Evolutionary conservation across 176 grass and related monocot genomes (phyloP), one percentile per base, ranked within the genome.

Genomic region (Oryza australiensis): DNA sequence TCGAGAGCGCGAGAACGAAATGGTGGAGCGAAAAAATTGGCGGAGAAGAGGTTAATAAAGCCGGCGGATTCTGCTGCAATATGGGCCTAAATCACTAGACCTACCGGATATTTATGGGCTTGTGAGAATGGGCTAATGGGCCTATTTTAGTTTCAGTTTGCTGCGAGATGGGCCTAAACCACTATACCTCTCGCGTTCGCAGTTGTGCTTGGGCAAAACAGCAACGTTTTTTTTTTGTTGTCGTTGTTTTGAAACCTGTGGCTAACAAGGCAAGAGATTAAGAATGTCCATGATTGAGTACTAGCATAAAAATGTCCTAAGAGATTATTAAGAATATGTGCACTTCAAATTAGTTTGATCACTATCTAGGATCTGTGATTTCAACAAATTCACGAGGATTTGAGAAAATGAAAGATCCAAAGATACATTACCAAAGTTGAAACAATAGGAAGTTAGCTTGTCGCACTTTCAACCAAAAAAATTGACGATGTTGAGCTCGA

Each of bases 1-100:
- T 8, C 35, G 65, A 63, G 51, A 5, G 41, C 70, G 81, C 70
- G 41, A 74, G 30, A 37, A 51, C 29, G 59, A 35, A 82, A 49
- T 5, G 8, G 27, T 20, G 40, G 53, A n/a, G 2, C 48, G n/a
- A 78, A 45, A 42, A 1, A 2, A 4, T 75, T 75, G 29, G 28
- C 18, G 22, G 49, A 14, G 5, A 5, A 60, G 22, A 4, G 8
- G 3, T 5, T 51, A 20, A 51, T 5, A 51, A 51, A 20, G 48
- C 4, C 16, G 53, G 8, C 7, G 53, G 53, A 22, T n/a, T 59
- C 53, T 59, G 53, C 53, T n/a, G 53, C 22, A 23, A 59, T 20
- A 59, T 59, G 53, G 53, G 22, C 18, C 20, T 22, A 22, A 23
- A 23, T 8, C 53, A n/a, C 10, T 2, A 14, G 38, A 26, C 62